A percentile compares a stretch with the other conserved stretches of the same genome.
phyloP scores from a whole-genome alignment of 2,329 filamentous ascomycete genomes.

The Achaetomium macrosporum region DNA sequence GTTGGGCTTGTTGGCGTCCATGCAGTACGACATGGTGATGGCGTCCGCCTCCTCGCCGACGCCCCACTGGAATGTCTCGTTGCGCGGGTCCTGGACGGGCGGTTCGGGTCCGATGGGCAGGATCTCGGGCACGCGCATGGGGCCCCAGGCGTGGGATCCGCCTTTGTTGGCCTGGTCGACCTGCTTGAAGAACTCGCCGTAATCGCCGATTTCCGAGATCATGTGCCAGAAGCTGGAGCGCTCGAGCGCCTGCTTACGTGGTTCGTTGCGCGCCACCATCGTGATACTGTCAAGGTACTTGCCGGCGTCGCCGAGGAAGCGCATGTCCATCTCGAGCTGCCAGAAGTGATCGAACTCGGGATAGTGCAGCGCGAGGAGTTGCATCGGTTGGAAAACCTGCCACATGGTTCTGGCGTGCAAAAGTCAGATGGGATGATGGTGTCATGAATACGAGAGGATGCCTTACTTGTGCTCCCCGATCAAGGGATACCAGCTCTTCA shows the following conservation, averaged over 20 bases:
- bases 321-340: slow-evolving; percentile 43
- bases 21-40: slow-evolving; percentile 29
- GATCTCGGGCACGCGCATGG: slow-evolving; percentile 27
- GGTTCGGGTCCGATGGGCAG: slow-evolving; percentile 29
- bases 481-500: slow-evolving; percentile 59
- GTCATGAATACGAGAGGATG: not conserved
- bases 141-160: slow-evolving; percentile 29
- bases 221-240: slow-evolving; percentile 52
- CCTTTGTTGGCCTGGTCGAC: slow-evolving; percentile 26
- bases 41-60: slow-evolving; percentile 32
- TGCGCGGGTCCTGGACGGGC: slow-evolving; percentile 19
- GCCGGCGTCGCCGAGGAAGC: slow-evolving; percentile 30
- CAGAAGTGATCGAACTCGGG: slow-evolving; percentile 33
- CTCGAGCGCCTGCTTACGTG: slow-evolving; percentile 54
- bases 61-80: slow-evolving; percentile 30
- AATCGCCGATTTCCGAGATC: slow-evolving; percentile 45
- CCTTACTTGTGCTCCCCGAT: slow-evolving; percentile 45
- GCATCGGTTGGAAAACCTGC: slow-evolving; percentile 32
- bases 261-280: slow-evolving; percentile 45
- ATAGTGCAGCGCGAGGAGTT: slow-evolving; percentile 31
- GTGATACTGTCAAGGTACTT: slow-evolving; percentile 27
- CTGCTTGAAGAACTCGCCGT: slow-evolving; percentile 35
- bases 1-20: slow-evolving; percentile 23
- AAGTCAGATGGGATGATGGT: not conserved
- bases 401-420: slow-evolving; percentile 26